These are phyloP conservation scores for Symbiotaphrina buchneri DNA, from an alignment of 495 filamentous ascomycete genomes.

Conservation along the genomic window DNA sequence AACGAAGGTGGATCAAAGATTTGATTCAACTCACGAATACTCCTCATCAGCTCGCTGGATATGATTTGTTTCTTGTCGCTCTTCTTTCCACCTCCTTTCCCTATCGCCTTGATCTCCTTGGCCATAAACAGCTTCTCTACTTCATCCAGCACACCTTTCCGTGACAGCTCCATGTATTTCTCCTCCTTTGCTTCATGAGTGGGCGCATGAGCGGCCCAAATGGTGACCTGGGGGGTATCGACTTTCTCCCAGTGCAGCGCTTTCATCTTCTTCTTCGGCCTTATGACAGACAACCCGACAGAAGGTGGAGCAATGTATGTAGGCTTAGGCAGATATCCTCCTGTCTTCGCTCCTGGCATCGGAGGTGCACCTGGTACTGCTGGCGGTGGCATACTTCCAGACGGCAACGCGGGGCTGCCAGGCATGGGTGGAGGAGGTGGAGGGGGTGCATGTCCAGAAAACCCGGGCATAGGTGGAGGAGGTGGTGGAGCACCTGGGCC, in stretches of 20 bases:
- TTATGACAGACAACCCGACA: constrained; percentile 31
- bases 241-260: constrained; percentile 99
- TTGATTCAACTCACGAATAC: constrained; percentile 36
- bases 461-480: constrained; percentile 5
- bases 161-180: constrained; percentile 79
- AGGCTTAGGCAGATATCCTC: constrained; percentile 15
- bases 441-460: constrained; percentile 2
- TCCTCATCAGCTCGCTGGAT: constrained; percentile 72
- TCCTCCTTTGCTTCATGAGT: constrained; percentile 72
- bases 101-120: constrained; percentile 82
- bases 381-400: constrained; percentile 4
- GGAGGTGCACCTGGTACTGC: constrained; percentile 14
- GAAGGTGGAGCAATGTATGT: constrained; percentile 3
- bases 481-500: constrained; percentile 8
- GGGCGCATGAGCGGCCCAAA: constrained; percentile 77
- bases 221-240: constrained; percentile 77
- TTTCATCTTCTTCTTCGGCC: constrained; percentile 98
- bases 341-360: constrained; percentile 13
- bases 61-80: constrained; percentile 96
- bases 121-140: constrained; percentile 95
- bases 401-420: constrained; percentile 7
- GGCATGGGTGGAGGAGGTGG: constrained; percentile 11
- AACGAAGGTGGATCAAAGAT: neutral
- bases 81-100: constrained; percentile 43
- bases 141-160: constrained; percentile 87